A percentile compares a stretch with the other conserved stretches of the same genome.
These are phyloP conservation scores for Wickerhamia fluorescens DNA, from an alignment of 805 yeast genomes.

Conservation along the genomic window DNA sequence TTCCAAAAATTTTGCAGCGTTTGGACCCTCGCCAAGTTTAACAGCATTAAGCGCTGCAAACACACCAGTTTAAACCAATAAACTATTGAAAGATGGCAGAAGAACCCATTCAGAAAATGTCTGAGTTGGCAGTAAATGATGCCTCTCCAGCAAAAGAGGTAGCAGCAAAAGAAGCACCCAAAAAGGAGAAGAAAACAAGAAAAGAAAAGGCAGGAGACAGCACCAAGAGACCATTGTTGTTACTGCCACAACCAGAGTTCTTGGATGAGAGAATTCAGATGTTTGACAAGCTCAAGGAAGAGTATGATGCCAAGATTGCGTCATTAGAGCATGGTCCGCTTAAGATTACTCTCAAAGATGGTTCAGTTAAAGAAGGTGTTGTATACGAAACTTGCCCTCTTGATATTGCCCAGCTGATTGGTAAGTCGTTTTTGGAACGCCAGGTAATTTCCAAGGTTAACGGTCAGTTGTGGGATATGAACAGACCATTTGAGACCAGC, in stretches of 20 bases:
- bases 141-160: conserved; percentile 9
- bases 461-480: conserved; percentile 90
- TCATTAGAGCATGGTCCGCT: conserved; percentile 52
- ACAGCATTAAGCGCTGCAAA: too few species aligned
- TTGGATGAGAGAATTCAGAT: conserved; percentile 70
- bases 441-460: conserved; percentile 87
- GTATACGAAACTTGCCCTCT: conserved; percentile 89
- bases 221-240: conserved; percentile 25
- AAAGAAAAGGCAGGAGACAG: conserved; percentile 21
- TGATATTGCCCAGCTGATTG: conserved; percentile 75
- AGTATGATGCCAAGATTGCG: conserved; percentile 68
- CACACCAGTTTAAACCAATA: too few species aligned
- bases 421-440: conserved; percentile 82
- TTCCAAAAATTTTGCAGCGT: too few species aligned
- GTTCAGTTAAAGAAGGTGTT: conserved; percentile 66
- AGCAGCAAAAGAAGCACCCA: conserved; percentile 9
- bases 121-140: conserved; percentile 33
- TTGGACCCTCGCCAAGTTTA: too few species aligned
- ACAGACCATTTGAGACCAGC: conserved; percentile 74
- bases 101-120: conserved; percentile 37
- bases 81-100: too few species aligned
- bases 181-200: conserved; percentile 17
- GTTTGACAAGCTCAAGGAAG: conserved; percentile 73
- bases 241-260: conserved; percentile 80
- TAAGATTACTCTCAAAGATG: conserved; percentile 81